Evolutionary conservation across 768 basidiomycete genomes (phyloP), one percentile per base, ranked within the genome.

Genomic region (Thelephora aurantiotincta): DNA sequence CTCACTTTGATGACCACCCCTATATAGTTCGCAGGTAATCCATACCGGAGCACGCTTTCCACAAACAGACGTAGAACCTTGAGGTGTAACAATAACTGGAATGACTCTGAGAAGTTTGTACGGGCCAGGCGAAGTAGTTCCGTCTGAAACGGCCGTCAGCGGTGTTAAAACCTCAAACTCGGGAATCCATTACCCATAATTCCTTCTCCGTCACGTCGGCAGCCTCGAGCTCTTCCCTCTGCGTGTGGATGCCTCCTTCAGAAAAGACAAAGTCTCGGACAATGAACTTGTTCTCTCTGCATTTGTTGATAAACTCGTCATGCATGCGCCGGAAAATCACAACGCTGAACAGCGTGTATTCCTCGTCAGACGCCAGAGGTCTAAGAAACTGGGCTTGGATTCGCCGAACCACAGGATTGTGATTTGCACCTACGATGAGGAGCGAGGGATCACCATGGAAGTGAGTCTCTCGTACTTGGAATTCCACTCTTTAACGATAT

Each of bases 101-200:
- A 91, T 5, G 92, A 81, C 67, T 99, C 96, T 0, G 92, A 93
- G 63, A 98, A 99, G 65, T 94, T 97, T 46, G 89, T 96, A 47
- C 96, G 74, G 34, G 93, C 81, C 34, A 98, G 63, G 55, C 87
- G 77, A 20, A 99, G 69, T 0, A 99, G 74, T 55, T 99, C 94
- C 22, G 90, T 87, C 93, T 98, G 55, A 46, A 16, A 49, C 11
- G 30, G 52, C 46, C 52, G 48, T 30, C 11, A 43, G 30, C 2
- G 14, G 35, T 35, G 7, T 6, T 16, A 13, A 33, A 9, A 19
- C 22, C 5, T 12, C 9, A 42, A 16, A 23, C n/a, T 33, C 6
- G 11, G 7, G n/a, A 33, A 26, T 2, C 2, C 63, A 80, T 54
- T 58, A 94, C 93, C 96, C 96, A 98, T 44, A 96, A 80, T 58